These are phyloP conservation scores for Eragrostis curvula DNA, from an alignment of 176 grass and related monocot species.

Conservation along the genomic window DNA sequence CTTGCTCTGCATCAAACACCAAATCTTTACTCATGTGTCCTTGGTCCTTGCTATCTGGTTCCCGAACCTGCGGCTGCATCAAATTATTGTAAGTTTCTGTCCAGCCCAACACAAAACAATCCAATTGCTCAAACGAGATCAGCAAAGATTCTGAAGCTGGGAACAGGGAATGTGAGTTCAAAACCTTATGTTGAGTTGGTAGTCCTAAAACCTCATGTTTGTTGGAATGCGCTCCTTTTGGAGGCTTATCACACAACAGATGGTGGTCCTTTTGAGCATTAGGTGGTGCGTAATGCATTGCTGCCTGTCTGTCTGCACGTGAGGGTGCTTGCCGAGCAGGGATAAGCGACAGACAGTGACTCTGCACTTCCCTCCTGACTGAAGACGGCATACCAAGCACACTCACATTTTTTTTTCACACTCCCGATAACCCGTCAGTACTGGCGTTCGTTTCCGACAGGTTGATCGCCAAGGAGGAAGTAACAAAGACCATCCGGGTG, in stretches of 20 bases:
- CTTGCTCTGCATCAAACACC: slow-evolving; percentile 10
- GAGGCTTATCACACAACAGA: slow-evolving; percentile 29
- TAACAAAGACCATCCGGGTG: slow-evolving; percentile 61
- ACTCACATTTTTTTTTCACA: too few relatives aligned
- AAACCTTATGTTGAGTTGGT: background rate
- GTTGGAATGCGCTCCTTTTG: slow-evolving; percentile 39
- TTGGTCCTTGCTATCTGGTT: too few relatives aligned
- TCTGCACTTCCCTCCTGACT: slow-evolving; percentile 34
- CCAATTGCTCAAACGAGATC: background rate
- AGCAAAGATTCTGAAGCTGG: slow-evolving; percentile 8
- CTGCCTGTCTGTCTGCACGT: slow-evolving; percentile 46
- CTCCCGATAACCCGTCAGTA: background rate
- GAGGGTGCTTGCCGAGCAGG: slow-evolving; percentile 39
- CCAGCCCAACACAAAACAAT: background rate
- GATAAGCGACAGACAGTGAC: slow-evolving; percentile 40
- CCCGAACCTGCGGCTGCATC: too few relatives aligned
- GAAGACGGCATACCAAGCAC: slow-evolving; percentile 26
- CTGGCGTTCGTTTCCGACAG: slow-evolving; percentile 27
- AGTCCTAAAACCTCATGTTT: slow-evolving; percentile 33
- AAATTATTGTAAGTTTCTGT: slow-evolving; percentile 29
- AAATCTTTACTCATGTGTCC: slow-evolving; percentile 26
- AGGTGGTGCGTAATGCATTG: slow-evolving; percentile 40
- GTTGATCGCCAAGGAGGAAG: slow-evolving; percentile 64
- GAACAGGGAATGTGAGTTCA: background rate
- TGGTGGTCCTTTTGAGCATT: slow-evolving; percentile 49